Base-by-base conservation (phyloP, 2,329 filamentous ascomycete species). In the Fusarium goolgardi region DNA sequence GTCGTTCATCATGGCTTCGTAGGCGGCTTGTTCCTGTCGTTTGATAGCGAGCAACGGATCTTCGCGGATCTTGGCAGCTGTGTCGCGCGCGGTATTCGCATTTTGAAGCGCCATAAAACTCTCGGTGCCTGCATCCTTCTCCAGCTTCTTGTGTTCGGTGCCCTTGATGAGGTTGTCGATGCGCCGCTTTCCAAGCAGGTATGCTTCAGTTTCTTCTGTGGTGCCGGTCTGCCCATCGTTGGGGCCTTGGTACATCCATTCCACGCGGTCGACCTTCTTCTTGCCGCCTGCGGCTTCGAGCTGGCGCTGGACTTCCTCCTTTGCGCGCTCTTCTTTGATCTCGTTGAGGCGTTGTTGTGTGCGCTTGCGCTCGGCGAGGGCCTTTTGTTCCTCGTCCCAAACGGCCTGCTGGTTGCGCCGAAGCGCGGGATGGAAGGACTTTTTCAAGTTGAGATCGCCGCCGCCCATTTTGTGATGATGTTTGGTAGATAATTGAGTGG, bases 211-310 rank as follows among this genome's bases (percentile, higher is more conserved):
- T 80, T 98, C 96, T 78, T 97, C 95, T 6, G 86, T 88, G 39
- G 88, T 92, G 31, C 91, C 91, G n/a, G 84, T 83, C 75, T 92
- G 90, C 35, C 93, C 92, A 74, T 87, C 84, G 50, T 90, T 91
- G 10, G 96, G 94, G 2, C 95, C 95, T 72, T 91, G 89, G 80
- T 99, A 99, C 93, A 99, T 97, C 93, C 96, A 99, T 75, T 98
- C 96, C 27, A 99, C 95, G 35, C 94, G 89, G 73, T 95, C 90
- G 31, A 91, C 82, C 54, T 91, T 86, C 75, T 93, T 94, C 73
- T 87, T 88, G 57, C 94, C 94, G 37, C 96, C 96, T 1, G 94
- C 91, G 4, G 91, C 90, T 80, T 97, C 96, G 58, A 97, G 93
- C 70, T 98, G 86, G 53, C 90, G 88, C 78, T 97, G 92, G 2